phyloP scores from a whole-genome alignment of 768 basidiomycete genomes.

The Lactarius trivialis region DNA sequence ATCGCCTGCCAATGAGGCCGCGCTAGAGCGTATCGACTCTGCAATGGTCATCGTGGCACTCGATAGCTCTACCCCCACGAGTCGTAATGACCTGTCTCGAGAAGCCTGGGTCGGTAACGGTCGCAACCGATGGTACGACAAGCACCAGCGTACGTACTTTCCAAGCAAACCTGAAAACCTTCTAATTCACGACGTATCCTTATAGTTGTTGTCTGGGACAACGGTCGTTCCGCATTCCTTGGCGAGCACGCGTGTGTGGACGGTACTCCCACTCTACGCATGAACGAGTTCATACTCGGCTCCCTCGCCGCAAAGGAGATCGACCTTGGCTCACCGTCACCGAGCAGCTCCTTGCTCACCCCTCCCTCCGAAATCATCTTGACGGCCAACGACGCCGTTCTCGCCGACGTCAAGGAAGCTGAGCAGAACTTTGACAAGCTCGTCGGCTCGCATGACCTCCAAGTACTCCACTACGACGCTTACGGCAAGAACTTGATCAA shows the following conservation, averaged over 20 bases:
- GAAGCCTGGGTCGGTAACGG: slow-evolving; percentile 86
- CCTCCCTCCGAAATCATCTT: slow-evolving; percentile 66
- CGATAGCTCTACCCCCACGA: slow-evolving; percentile 76
- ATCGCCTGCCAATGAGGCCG: slow-evolving; percentile 54
- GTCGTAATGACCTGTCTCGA: slow-evolving; percentile 78
- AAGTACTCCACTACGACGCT: slow-evolving; percentile 30
- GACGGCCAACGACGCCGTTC: slow-evolving; percentile 49
- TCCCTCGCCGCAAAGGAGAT: slow-evolving; percentile 66
- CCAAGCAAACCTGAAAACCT: neutral
- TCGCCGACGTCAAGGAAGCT: slow-evolving; percentile 48
- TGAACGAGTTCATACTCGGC: slow-evolving; percentile 91
- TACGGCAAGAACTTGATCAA: slow-evolving; percentile 90
- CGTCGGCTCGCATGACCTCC: slow-evolving; percentile 69
- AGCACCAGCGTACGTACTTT: slow-evolving; percentile 72
- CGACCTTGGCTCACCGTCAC: slow-evolving; percentile 53
- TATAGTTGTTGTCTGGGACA: slow-evolving; percentile 87
- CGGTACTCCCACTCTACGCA: slow-evolving; percentile 87
- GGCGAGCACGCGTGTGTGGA: slow-evolving; percentile 89
- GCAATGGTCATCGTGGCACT: slow-evolving; percentile 84
- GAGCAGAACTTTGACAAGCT: slow-evolving; percentile 68
- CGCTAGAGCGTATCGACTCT: slow-evolving; percentile 78
- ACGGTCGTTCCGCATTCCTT: slow-evolving; percentile 90
- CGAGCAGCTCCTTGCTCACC: slow-evolving; percentile 18
- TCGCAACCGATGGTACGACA: slow-evolving; percentile 90
- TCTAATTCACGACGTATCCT: slow-evolving; percentile 9